Conservation (phyloP, 169 alveolate genomes). For the Plasmodium gallinaceum region DNA sequence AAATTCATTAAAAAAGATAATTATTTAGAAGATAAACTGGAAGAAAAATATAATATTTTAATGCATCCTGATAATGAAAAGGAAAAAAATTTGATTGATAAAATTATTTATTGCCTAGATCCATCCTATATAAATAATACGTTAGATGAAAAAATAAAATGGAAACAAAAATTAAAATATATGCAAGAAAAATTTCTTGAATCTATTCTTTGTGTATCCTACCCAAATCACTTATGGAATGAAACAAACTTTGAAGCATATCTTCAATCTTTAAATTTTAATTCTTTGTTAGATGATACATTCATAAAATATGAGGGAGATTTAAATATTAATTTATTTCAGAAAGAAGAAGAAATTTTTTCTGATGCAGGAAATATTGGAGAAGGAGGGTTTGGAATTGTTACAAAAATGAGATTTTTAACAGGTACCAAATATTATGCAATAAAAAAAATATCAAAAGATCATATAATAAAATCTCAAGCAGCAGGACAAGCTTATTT, state of each 20-base stretch:
- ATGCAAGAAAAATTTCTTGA: conserved; percentile 71
- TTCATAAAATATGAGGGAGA: conserved; percentile 65
- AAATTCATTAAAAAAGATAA: conserved; percentile 6
- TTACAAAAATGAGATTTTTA: conserved; percentile 71
- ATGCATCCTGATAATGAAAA: conserved; percentile 42
- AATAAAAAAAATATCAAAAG: conserved; percentile 73
- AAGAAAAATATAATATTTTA: conserved; percentile 7
- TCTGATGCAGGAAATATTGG: conserved; percentile 75
- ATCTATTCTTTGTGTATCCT: conserved; percentile 56
- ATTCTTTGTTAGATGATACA: conserved; percentile 68
- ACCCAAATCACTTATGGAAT: conserved; percentile 52
- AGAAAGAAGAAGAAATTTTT: conserved; percentile 50
- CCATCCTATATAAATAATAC: conserved; percentile 71
- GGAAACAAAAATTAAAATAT: conserved; percentile 59
- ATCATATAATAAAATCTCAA: conserved; percentile 70
- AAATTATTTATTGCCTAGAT: conserved; percentile 62
- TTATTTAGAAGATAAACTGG: conserved; percentile 4
- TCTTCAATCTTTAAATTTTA: conserved; percentile 58
- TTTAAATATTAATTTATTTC: conserved; percentile 50
- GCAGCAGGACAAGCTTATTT: conserved; percentile 76
- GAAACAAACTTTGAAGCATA: conserved; percentile 35
- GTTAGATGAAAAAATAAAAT: conserved; percentile 24
- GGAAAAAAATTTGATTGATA: conserved; percentile 61
- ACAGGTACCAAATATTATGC: conserved; percentile 57
- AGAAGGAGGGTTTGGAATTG: conserved; percentile 75